These are phyloP conservation scores for Prunus davidiana DNA, from an alignment of 306 rosid genomes.

Conservation along the genomic window DNA sequence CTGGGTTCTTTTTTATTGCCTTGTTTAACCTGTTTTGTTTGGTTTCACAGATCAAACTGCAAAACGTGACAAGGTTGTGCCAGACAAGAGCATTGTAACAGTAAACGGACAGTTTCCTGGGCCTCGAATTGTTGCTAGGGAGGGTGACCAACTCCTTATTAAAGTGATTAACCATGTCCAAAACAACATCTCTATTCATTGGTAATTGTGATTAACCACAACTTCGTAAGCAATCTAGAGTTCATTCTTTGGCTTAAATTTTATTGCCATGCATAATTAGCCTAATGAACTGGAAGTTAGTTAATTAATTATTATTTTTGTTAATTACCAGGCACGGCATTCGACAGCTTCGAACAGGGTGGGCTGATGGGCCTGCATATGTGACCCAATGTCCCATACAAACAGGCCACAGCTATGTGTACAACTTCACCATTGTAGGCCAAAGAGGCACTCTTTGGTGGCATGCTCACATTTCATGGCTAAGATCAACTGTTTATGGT, in stretches of 20 bases:
- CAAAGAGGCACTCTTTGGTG: constrained; percentile 65
- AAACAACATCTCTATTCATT: constrained; percentile 56
- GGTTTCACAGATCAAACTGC: constrained; percentile 34
- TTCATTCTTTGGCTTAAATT: too few species aligned
- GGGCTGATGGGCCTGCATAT: constrained; percentile 72
- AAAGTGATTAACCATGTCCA: constrained; percentile 52
- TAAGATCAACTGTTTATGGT: constrained; percentile 56
- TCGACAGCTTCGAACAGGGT: constrained; percentile 45
- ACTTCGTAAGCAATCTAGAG: background rate
- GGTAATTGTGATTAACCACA: constrained; percentile 26
- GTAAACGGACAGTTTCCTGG: constrained; percentile 65
- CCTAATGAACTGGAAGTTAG: background rate
- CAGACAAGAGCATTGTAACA: constrained; percentile 53
- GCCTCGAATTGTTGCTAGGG: constrained; percentile 62
- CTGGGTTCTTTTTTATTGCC: background rate
- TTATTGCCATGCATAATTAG: too few species aligned
- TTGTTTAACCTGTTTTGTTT: background rate
- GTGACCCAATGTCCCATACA: constrained; percentile 66
- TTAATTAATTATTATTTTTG: background rate
- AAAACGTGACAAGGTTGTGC: constrained; percentile 55
- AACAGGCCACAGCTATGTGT: constrained; percentile 45
- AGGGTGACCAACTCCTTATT: constrained; percentile 49
- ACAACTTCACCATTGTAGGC: constrained; percentile 52
- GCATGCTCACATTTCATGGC: constrained; percentile 73
- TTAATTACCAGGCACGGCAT: constrained; percentile 51